These are phyloP conservation scores for Barnettozyma hawaiiensis DNA, from an alignment of 1,139 yeast genomes.

Conservation along the genomic window DNA sequence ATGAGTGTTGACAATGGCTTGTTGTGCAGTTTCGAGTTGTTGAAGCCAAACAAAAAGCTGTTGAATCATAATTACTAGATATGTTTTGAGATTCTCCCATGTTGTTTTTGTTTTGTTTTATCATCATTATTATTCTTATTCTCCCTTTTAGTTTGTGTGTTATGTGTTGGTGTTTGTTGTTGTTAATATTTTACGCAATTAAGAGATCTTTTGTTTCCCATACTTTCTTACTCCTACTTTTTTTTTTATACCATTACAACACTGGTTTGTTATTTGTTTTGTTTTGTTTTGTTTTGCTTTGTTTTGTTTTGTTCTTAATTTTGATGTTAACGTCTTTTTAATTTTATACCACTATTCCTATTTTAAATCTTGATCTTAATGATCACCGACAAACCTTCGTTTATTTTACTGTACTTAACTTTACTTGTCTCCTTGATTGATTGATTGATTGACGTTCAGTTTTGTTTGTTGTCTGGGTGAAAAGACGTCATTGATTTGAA, in stretches of 20 bases:
- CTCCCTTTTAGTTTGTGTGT: no score
- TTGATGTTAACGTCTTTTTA: no score
- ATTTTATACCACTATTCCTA: no score
- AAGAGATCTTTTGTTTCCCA: neutral
- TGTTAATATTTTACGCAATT: constrained; percentile 1
- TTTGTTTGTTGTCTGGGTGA: no score
- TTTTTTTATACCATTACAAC: no score
- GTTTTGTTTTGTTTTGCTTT: neutral
- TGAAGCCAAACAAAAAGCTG: constrained; percentile 49
- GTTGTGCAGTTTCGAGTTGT: constrained; percentile 83
- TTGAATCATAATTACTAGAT: neutral
- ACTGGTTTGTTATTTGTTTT: neutral
- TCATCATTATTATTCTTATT: neutral
- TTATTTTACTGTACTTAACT: no score
- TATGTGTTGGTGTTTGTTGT: neutral
- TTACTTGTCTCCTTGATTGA: no score
- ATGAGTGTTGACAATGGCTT: constrained; percentile 97
- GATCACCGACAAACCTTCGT: no score
- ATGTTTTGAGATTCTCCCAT: neutral
- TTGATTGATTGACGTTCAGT: no score
- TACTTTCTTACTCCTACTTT: no score
- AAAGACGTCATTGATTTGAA: neutral
- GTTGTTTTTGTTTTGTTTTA: neutral
- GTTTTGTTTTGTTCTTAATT: neutral
- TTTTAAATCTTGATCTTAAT: no score